Percentiles rank a stretch among this genome's conserved stretches.
phyloP scores from a whole-genome alignment of 2,329 filamentous ascomycete species.

The Eutypa lata region DNA sequence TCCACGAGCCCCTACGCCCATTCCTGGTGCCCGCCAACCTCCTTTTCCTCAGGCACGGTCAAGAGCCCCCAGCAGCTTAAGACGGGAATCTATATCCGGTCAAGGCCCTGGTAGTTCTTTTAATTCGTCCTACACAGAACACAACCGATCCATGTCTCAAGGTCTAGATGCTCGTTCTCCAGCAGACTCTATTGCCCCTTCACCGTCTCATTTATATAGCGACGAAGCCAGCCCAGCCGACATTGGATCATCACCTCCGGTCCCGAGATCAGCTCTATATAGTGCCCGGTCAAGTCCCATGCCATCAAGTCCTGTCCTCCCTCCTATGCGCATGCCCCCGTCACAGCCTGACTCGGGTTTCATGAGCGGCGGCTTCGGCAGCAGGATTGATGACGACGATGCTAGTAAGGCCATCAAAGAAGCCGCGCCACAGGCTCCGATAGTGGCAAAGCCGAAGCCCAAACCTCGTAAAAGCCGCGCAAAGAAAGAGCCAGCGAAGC shows the following conservation, averaged over 20 bases:
- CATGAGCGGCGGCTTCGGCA: constrained; percentile 71
- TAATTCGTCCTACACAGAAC: constrained; percentile 27
- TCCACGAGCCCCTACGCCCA: constrained; percentile 75
- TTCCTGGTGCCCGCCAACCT: constrained; percentile 49
- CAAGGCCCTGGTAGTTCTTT: constrained; percentile 42
- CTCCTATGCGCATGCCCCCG: constrained; percentile 59
- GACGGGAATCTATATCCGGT: constrained; percentile 59
- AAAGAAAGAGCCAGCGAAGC: constrained; percentile 25
- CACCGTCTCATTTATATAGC: constrained; percentile 45
- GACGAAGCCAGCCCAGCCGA: constrained; percentile 71
- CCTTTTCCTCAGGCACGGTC: constrained; percentile 27
- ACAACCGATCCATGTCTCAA: constrained; percentile 38
- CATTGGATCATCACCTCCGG: constrained; percentile 86
- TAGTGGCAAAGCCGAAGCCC: constrained; percentile 31
- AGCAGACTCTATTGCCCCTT: constrained; percentile 47
- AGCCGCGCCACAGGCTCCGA: constrained; percentile 23
- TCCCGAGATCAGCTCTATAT: constrained; percentile 60
- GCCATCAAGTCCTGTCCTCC: constrained; percentile 76
- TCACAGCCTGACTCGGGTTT: constrained; percentile 74
- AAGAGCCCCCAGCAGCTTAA: constrained; percentile 46
- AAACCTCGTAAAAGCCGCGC: constrained; percentile 29
- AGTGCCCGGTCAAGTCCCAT: constrained; percentile 56
- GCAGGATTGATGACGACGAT: constrained; percentile 57
- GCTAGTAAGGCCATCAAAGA: constrained; percentile 40
- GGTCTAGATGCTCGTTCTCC: constrained; percentile 54